Evolutionary conservation across 768 basidiomycete genomes (phyloP).

Genomic region (Trametopsis cervina): DNA sequence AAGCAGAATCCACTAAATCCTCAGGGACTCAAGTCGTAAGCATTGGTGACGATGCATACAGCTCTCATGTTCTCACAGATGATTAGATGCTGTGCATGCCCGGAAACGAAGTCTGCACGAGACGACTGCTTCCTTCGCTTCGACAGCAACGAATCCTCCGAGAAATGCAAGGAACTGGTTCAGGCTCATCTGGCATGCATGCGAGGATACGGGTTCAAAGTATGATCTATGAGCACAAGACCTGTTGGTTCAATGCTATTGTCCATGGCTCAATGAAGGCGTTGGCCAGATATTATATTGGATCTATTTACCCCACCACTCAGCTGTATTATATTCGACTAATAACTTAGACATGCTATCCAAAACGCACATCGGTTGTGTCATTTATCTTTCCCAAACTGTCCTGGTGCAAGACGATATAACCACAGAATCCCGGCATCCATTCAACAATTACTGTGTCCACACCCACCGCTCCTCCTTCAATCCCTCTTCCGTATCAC

Average conservation of each 20-base stretch:
- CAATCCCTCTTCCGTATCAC: slow-evolving; percentile 88
- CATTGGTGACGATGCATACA: slow-evolving; percentile 10
- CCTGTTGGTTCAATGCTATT: no score
- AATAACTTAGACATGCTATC: slow-evolving; percentile 7
- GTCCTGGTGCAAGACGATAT: no score
- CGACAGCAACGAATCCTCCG: slow-evolving; percentile 55
- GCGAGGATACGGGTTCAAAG: slow-evolving; percentile 83
- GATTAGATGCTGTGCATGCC: slow-evolving; percentile 92
- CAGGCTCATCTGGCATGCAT: slow-evolving; percentile 86
- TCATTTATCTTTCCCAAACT: no score
- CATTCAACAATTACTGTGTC: slow-evolving; percentile 19
- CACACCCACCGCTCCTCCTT: slow-evolving; percentile 79
- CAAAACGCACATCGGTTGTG: no score
- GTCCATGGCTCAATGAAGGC: no score
- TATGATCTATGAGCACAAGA: slow-evolving; percentile 39
- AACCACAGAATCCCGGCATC: no score
- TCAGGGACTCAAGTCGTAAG: slow-evolving; percentile 91
- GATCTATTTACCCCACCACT: not conserved
- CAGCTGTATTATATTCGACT: slow-evolving; percentile 2
- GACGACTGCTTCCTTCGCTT: slow-evolving; percentile 91
- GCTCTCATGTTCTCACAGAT: not conserved
- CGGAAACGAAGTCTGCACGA: slow-evolving; percentile 83
- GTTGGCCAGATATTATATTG: not conserved
- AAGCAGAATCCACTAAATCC: slow-evolving; percentile 89
- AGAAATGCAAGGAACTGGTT: slow-evolving; percentile 77